These are phyloP conservation scores for Iberis pinnata DNA, from an alignment of 345 rosid species.

Conservation along the genomic window DNA sequence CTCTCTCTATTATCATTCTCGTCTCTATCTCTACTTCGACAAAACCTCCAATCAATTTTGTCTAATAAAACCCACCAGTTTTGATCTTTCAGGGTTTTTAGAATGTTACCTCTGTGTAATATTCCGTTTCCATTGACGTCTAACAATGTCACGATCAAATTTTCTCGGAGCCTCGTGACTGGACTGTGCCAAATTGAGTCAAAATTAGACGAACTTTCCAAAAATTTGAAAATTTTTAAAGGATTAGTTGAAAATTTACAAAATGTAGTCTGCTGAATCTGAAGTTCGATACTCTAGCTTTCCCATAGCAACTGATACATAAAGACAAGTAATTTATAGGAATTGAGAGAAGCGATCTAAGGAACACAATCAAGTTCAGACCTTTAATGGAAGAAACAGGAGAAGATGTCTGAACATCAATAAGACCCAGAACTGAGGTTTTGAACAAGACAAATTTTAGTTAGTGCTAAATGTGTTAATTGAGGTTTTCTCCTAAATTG, in stretches of 20 bases:
- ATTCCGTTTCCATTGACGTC: conserved; percentile 55
- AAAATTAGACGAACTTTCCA: no score
- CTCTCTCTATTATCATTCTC: conserved; percentile 69
- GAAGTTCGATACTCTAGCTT: conserved; percentile 53
- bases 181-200: conserved; percentile 48
- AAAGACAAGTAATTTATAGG: conserved; percentile 2
- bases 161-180: conserved; percentile 60
- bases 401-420: conserved; percentile 39
- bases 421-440: conserved; percentile 53
- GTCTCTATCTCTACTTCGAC: conserved; percentile 54
- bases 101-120: conserved; percentile 43
- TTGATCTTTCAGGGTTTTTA: conserved; percentile 8
- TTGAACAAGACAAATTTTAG: conserved; percentile 7
- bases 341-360: not conserved
- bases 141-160: conserved; percentile 49
- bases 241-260: conserved; percentile 40
- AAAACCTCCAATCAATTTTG: not conserved
- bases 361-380: conserved; percentile 25
- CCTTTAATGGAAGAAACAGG: conserved; percentile 52
- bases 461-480: not conserved
- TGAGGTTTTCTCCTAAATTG: conserved; percentile 3
- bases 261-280: conserved; percentile 66
- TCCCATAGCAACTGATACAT: conserved; percentile 69
- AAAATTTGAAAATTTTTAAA: conserved; percentile 4
- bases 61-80: conserved; percentile 18